Conservation (phyloP, 331 rosid genomes). For the Cydonia oblonga region DNA sequence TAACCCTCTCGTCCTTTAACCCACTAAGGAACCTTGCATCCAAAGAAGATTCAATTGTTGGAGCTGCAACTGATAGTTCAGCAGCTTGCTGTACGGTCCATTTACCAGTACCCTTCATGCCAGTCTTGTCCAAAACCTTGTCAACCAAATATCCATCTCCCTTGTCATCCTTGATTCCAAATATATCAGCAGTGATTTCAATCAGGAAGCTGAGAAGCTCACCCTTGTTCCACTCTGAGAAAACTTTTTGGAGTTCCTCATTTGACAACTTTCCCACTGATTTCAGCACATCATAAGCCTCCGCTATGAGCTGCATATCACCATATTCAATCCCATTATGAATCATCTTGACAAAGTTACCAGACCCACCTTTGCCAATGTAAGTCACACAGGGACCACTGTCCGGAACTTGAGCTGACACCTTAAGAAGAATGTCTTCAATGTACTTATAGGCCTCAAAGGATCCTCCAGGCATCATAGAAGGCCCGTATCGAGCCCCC, state of each 20-base stretch:
- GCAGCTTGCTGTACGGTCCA: constrained; percentile 98
- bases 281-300: constrained; percentile 77
- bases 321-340: constrained; percentile 83
- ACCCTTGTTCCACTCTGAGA: constrained; percentile 83
- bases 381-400: constrained; percentile 83
- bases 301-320: constrained; percentile 87
- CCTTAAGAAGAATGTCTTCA: constrained; percentile 84
- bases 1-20: constrained; percentile 68
- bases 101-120: constrained; percentile 96
- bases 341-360: constrained; percentile 79
- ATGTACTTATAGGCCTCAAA: constrained; percentile 72
- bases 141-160: constrained; percentile 76
- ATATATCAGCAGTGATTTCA: constrained; percentile 87
- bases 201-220: constrained; percentile 82
- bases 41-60: constrained; percentile 73
- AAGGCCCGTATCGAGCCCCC: constrained; percentile 82
- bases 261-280: constrained; percentile 88
- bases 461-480: constrained; percentile 96
- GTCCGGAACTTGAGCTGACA: constrained; percentile 80
- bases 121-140: constrained; percentile 83
- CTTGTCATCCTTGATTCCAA: constrained; percentile 78
- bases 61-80: constrained; percentile 78
- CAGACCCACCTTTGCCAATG: constrained; percentile 76
- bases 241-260: constrained; percentile 54
- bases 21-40: constrained; percentile 90